Evolutionary conservation across 2,329 filamentous ascomycete species (phyloP), one percentile per base, ranked within the genome.

Genomic region (Orbilia blumenaviensis): DNA sequence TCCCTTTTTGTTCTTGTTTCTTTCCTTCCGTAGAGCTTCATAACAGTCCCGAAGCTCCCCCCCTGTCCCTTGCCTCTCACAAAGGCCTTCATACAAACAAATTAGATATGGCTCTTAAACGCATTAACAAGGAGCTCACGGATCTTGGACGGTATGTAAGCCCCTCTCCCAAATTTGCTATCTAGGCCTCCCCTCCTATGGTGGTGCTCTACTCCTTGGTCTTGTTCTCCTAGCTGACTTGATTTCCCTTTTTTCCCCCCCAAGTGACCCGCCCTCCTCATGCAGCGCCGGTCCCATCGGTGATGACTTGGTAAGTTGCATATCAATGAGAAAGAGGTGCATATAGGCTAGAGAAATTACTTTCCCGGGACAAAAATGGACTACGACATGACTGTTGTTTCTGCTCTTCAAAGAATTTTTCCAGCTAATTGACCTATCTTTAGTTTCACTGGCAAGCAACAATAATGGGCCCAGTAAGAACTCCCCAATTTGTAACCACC

Each of bases 361-460:
- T 29, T 44, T 25, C 23, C 23, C 16, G 21, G 6, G 9, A 23
- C n/a, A n/a, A n/a, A n/a, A n/a, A n/a, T n/a, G n/a, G n/a, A n/a
- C n/a, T n/a, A n/a, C n/a, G n/a, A n/a, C n/a, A n/a, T n/a, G n/a
- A n/a, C n/a, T n/a, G 16, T 18, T 25, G 18, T n/a, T 42, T 58
- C 21, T 16, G 23, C n/a, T 38, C 25, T 34, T 32, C n/a, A 29
- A 48, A 23, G 38, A 52, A 9, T 32, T 44, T 56, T 36, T 54
- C 18, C 16, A 56, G 81, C 82, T 82, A 79, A 82, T 81, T 81
- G 80, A 80, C 64, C 21, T 32, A 60, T 64, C 78, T 54, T 81
- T 81, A 99, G 94, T 99, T 99, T 84, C 95, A 98, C 90, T 99
- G 95, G 95, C 95, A 99, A 90, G 95, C 95, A 82, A 99, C 95